Conservation (phyloP, 73 alveolate genomes). For the Paramecium bursaria region DNA sequence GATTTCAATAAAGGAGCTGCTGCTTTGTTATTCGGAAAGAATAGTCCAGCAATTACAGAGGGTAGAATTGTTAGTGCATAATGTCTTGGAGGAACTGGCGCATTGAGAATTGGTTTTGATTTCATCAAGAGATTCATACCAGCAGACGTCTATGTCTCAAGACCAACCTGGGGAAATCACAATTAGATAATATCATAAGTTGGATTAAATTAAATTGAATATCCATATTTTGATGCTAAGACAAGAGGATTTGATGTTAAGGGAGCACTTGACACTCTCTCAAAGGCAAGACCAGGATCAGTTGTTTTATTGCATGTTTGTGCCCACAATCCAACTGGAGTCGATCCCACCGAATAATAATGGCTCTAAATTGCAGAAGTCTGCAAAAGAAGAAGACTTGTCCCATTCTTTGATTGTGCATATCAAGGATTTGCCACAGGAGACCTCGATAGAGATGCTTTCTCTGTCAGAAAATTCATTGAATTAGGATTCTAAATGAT, state of each 20-base stretch:
- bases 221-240: constrained; percentile 92
- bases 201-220: constrained; percentile 81
- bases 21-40: constrained; percentile 85
- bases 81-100: constrained; percentile 96
- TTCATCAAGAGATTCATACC: constrained; percentile 81
- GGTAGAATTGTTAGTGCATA: constrained; percentile 86
- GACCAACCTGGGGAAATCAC: constrained; percentile 98
- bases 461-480: constrained; percentile 85
- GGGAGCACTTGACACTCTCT: constrained; percentile 84
- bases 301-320: constrained; percentile 95
- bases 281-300: constrained; percentile 81
- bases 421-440: constrained; percentile 98
- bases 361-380: constrained; percentile 68
- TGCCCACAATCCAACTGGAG: constrained; percentile 99
- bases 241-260: constrained; percentile 89
- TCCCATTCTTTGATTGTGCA: constrained; percentile 97
- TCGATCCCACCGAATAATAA: constrained; percentile 89
- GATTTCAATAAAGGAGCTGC: constrained; percentile 80
- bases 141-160: constrained; percentile 80
- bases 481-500: constrained; percentile 91
- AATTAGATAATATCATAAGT: constrained; percentile 80
- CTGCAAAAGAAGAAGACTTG: constrained; percentile 75
- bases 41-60: constrained; percentile 77
- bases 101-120: constrained; percentile 90
- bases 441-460: constrained; percentile 95